Evolutionary conservation across 2,329 filamentous ascomycete species (phyloP), one percentile per base, ranked within the genome.

Genomic region (Penicillium sp.): DNA sequence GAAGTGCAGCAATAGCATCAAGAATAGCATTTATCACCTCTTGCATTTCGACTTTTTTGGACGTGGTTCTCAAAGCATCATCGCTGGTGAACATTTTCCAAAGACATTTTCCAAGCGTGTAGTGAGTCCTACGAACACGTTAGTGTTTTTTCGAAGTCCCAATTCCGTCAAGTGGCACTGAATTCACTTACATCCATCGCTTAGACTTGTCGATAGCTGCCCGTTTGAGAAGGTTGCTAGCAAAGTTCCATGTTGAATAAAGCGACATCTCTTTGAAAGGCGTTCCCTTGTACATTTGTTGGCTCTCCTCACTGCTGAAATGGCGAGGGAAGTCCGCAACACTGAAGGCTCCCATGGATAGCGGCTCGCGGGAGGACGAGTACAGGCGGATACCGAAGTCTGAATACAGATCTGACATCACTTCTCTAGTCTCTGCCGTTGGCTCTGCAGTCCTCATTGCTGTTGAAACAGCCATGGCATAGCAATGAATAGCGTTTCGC

Each of bases 401-500:
- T 6, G 81, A 80, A 66, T 86, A 88, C 67, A 90, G 78, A 49
- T 88, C 85, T 2, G 85, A 83, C 31, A 89, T 75, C 58, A 83
- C 83, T 35, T 75, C 75, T 9, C 78, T 76, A 2, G 80, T 83
- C 52, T 84, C 82, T 42, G 78, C 70, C 8, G 78, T 76, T 30
- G 79, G 73, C 46, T 86, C 82, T 2, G 81, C 82, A 17, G 78
- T 79, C 43, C 83, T 80, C 55, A 84, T 77, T 14, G 85, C 83
- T 43, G 82, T 79, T 17, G 86, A 83, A 38, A 87, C 77, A 8
- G 88, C 86, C 85, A 89, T 88, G 3, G 82, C 77, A 64, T 89
- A 90, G 69, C 90, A 93, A 71, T 96, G 90, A 43, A 96, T 92
- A 1, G 90, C 87, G 65, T 85, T 85, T 31, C 90, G 84, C 70